These are phyloP conservation scores for Pseudofabraea citricarpa DNA, from an alignment of 2,329 filamentous ascomycete genomes.

Conservation along the genomic window DNA sequence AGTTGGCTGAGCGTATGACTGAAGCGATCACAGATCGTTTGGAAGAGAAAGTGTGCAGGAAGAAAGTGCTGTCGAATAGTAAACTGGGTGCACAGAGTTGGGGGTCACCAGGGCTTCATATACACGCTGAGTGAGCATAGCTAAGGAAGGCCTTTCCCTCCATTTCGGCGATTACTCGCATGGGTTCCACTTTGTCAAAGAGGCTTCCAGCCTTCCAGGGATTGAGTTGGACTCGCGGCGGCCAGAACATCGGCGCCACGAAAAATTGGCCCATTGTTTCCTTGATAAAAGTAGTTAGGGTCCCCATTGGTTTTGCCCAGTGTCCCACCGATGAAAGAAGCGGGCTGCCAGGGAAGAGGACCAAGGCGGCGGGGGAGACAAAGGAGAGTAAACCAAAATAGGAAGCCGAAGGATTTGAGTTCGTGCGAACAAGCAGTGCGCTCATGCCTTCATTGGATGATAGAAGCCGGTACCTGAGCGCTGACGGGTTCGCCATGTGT, in stretches of 20 bases:
- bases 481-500: background rate
- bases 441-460: background rate
- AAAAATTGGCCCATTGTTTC: background rate
- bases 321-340: background rate
- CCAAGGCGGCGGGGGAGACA: background rate
- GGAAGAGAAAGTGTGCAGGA: no score
- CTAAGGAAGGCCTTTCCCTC: no score
- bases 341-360: background rate
- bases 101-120: no score
- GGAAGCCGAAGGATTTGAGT: background rate
- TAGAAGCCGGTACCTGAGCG: background rate
- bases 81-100: no score
- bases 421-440: background rate
- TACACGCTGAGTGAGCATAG: no score
- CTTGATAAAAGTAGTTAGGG: no score
- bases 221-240: background rate
- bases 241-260: background rate
- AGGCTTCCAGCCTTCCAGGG: background rate
- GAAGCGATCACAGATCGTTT: constrained; percentile 3
- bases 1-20: constrained; percentile 1
- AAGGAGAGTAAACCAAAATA: background rate
- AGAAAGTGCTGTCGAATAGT: no score
- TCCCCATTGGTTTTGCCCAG: background rate
- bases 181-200: background rate
- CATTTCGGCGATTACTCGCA: background rate